Evolutionary conservation across 1,139 yeast species (phyloP), one percentile per base, ranked within the genome.

Genomic region (Eremothecium sinecaudum): DNA sequence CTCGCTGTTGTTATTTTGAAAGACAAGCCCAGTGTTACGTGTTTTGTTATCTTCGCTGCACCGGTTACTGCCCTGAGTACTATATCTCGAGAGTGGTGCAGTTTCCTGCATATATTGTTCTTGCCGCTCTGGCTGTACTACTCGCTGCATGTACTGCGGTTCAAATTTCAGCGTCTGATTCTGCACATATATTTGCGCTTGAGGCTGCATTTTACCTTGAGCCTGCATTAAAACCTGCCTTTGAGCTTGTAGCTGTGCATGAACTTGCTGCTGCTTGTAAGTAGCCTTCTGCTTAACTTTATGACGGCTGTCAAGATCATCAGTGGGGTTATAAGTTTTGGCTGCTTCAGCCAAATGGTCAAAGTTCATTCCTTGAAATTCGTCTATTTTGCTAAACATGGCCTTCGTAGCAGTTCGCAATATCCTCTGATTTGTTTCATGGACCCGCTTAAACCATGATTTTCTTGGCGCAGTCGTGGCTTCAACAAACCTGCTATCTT

Each of bases 291-390:
- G 21, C 21, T 19, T 10, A 19, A 7, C 10, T 19, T 10, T 10
- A 19, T 10, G 9, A n/a, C 21, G 14, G 21, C 11, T n/a, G 21
- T 27, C 30, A 18, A 27, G 10, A 5, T 17, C 17, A n/a, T n/a
- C n/a, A n/a, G n/a, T n/a, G n/a, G n/a, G n/a, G n/a, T n/a, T n/a
- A n/a, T n/a, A n/a, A n/a, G n/a, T n/a, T 12, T 17, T 15, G 5
- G 30, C 30, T 5, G 21, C 30, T 17, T 27, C 30, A 5, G 30
- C 9, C 11, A 27, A 14, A 16, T 21, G 30, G 11, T 27, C 30
- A 14, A 27, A 27, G 8, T 21, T 27, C 21, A 27, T 27, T 3
- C 30, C 30, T 17, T 27, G 30, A 21, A 27, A 27, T 18, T 27
- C 30, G 7, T 27, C 30, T 16, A 27, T 15, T 11, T 17, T 15